Base-by-base conservation (phyloP, 2,329 filamentous ascomycete species). In the Hymenoscyphus albidus region DNA sequence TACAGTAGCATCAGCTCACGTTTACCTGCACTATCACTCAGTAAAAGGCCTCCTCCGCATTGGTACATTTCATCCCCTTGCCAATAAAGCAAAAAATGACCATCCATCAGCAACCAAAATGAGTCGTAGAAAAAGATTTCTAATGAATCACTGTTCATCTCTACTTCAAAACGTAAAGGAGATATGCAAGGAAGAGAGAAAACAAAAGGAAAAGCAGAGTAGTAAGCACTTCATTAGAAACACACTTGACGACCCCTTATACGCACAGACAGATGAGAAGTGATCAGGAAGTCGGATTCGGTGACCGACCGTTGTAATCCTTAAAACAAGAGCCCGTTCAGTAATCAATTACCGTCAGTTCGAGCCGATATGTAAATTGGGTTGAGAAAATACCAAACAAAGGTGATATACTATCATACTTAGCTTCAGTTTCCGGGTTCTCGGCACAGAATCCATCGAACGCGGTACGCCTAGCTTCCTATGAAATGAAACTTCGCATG, bases 261-360 rank as follows among this genome's bases (percentile, higher is more conserved):
- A 27, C 48, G 48, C 48, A 54, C 48, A 54, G 48, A 54, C 48
- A 54, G 48, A 54, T 22, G 48, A 22, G 48, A 54, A 22, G 22
- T 27, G 35, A 35, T 27, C 10, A 54, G 44, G 3, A 35, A 7
- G 35, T 35, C 35, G 35, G 35, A 35, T 10, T 35, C 35, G 35
- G 35, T 35, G 35, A 35, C 35, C 35, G 35, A 35, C 35, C 35
- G 35, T 35, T 35, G 35, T 35, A 35, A 10, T 35, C 9, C 9
- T 35, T 35, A 35, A 5, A 1, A 5, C 35, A 35, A 35, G 35
- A 35, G 35, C 9, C 27, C 27, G 27, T 35, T 35, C 9, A 35
- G 9, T 35, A 10, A 35, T 6, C 9, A 35, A 35, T 35, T 35
- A 1, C 35, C 35, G 9, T 10, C 35, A 35, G 9, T 10, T 10